Evolutionary conservation across 2,329 filamentous ascomycete species (phyloP), one percentile per base, ranked within the genome.

Genomic region (Corinectria fuckeliana): DNA sequence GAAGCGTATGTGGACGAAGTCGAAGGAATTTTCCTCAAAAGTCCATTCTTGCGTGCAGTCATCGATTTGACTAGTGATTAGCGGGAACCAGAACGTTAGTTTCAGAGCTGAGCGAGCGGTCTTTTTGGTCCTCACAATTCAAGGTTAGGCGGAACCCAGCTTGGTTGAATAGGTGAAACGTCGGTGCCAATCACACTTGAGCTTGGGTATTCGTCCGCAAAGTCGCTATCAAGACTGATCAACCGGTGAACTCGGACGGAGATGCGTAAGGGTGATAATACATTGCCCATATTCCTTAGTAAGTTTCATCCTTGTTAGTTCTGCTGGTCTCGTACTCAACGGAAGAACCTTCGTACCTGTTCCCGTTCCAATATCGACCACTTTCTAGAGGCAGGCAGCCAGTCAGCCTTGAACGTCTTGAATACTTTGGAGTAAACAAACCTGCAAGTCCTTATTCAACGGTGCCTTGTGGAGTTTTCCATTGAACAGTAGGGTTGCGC

Each of bases 1-100:
- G 64, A 82, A 77, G 44, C 82, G 81, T 2, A 82, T 81, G 70
- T 88, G 87, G 57, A 89, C 82, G 64, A 81, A 85, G 73, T 88
- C 85, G 66, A 86, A 85, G 32, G 77, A 71, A 50, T 60, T 54
- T 5, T 39, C 50, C 20, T 45, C 47, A 25, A 64, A 71, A 7
- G 67, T 70, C 70, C 70, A 72, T 26, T 60, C 9, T 64, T 67
- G 44, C 68, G 67, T 50, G 64, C 69, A 53, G 76, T 74, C 32
- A 75, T 75, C 54, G 18, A 57, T 57, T 23, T 57, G 54, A 28
- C 54, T 57, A 10, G 5, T 25, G 11, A 21, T 7, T 8, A 6
- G 8, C 6, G 28, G 13, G 21, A n/a, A 9, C 23, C 14, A 25
- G 16, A 14, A 9, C 14, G 41, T 44, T 11, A 26, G 8, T 16